These are phyloP conservation scores for Berberis vulgaris DNA, from an alignment of 164 flowering plant species.

Conservation along the genomic window DNA sequence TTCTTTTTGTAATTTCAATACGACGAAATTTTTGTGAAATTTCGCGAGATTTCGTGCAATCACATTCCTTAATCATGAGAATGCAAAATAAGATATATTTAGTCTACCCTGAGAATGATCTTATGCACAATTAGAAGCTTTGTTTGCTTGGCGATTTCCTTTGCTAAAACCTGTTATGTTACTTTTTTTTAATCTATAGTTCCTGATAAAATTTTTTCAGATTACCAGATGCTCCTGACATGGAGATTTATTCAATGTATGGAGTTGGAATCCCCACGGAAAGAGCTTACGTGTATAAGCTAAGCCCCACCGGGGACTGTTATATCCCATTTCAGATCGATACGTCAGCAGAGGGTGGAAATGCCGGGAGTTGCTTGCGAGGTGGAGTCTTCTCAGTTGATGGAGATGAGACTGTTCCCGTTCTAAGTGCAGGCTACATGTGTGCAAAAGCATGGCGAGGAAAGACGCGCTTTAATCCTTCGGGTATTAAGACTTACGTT, in stretches of 20 bases:
- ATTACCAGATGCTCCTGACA: conserved; percentile 89
- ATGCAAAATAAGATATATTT: too few species aligned
- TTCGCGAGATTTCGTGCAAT: too few species aligned
- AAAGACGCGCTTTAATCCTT: conserved; percentile 80
- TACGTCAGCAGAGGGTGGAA: conserved; percentile 48
- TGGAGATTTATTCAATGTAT: conserved; percentile 90
- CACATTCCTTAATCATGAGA: too few species aligned
- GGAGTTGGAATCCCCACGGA: conserved; percentile 95
- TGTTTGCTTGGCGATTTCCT: background rate
- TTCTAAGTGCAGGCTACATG: conserved; percentile 90
- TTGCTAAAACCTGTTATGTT: background rate
- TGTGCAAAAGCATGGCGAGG: conserved; percentile 98
- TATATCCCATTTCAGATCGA: conserved; percentile 85
- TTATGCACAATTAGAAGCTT: background rate
- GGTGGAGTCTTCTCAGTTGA: conserved; percentile 71
- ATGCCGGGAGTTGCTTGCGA: conserved; percentile 44
- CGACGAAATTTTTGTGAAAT: too few species aligned
- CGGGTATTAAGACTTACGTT: conserved; percentile 63
- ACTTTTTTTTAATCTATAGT: background rate
- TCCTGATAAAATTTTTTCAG: conserved; percentile 32
- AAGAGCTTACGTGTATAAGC: conserved; percentile 77
- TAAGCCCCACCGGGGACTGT: conserved; percentile 60
- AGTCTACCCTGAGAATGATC: too few species aligned
- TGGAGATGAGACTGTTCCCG: conserved; percentile 98
- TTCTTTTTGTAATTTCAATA: too few species aligned